Evolutionary conservation across 139 green algal genomes (phyloP), one percentile per base, ranked within the genome.

Genomic region (Tetraselmis striata): DNA sequence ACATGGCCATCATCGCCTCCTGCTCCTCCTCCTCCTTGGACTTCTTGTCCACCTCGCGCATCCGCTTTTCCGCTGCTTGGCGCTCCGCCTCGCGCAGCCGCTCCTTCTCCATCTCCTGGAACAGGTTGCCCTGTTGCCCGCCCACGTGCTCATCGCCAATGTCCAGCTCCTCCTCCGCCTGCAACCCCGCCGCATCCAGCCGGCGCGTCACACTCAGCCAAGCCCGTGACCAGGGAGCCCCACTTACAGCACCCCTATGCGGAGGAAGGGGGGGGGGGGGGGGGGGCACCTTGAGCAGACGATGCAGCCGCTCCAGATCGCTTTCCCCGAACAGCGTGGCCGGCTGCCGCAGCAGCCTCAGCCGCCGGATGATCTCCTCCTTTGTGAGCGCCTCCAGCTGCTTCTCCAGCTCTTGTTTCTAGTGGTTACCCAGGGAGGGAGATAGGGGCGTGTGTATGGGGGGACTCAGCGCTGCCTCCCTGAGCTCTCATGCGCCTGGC

Each of bases 281-380:
- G n/a, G n/a, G n/a, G n/a, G n/a, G n/a, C n/a, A n/a, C n/a, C 31
- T 87, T 86, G 23, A 87, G 76, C 78, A 98, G 80, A 22, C 94
- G 92, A 30, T 84, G 75, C 1, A 89, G 59, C 2, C 93, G 84
- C 29, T 90, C 86, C 2, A 83, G 85, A 1, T 93, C 87, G 22
- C 74, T 77, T 89, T 99, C 96, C 26, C 93, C 96, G 87, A 99
- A 99, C 18, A 99, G 86, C 0, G 93, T 98, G 2, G 89, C 91
- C 0, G 96, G 96, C 84, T 99, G 90, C 0, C 91, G 85, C 1
- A 99, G 87, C 2, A 90, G 82, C 0, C 96, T 80, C 59, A 99
- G 91, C 11, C 95, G 85, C 1, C 95, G 85, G 29, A 98, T 91
- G 31, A 98, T 93, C 81, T 98, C 94, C 75, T 89, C 87, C 1